These are phyloP conservation scores for Carex sylvatica DNA, from an alignment of 202 grass and related monocot genomes.

Conservation along the genomic window DNA sequence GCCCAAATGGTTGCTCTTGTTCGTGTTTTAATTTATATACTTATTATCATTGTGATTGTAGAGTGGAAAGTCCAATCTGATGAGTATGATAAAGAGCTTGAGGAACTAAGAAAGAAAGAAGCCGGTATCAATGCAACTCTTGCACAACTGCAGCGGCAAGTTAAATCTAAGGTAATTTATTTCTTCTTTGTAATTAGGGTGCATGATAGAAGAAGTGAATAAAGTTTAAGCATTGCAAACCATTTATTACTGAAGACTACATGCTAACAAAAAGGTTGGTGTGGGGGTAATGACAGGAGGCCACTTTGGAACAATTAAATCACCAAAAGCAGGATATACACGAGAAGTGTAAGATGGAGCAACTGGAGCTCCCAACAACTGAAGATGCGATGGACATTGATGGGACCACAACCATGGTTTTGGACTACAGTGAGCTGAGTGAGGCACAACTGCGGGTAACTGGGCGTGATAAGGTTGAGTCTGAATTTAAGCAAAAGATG, in stretches of 20 bases:
- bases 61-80: conserved; percentile 96
- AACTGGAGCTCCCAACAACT: conserved; percentile 76
- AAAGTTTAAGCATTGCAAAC: not conserved
- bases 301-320: conserved; percentile 56
- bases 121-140: conserved; percentile 48
- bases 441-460: conserved; percentile 57
- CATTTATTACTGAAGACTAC: not conserved
- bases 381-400: conserved; percentile 76
- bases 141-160: conserved; percentile 68
- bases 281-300: conserved; percentile 59
- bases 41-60: conserved; percentile 26
- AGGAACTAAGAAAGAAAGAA: conserved; percentile 82
- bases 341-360: conserved; percentile 87
- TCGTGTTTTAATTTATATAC: not conserved
- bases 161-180: conserved; percentile 73
- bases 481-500: conserved; percentile 78
- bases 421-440: conserved; percentile 79
- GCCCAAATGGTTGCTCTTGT: conserved; percentile 1
- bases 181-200: conserved; percentile 19
- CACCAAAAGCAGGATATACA: conserved; percentile 57
- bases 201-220: not conserved
- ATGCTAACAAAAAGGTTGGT: not conserved
- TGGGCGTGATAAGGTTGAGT: conserved; percentile 78
- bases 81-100: conserved; percentile 74
- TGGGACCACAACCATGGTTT: conserved; percentile 38